Conservation (phyloP, 1,139 yeast species). For the Geotrichum europaeum region DNA sequence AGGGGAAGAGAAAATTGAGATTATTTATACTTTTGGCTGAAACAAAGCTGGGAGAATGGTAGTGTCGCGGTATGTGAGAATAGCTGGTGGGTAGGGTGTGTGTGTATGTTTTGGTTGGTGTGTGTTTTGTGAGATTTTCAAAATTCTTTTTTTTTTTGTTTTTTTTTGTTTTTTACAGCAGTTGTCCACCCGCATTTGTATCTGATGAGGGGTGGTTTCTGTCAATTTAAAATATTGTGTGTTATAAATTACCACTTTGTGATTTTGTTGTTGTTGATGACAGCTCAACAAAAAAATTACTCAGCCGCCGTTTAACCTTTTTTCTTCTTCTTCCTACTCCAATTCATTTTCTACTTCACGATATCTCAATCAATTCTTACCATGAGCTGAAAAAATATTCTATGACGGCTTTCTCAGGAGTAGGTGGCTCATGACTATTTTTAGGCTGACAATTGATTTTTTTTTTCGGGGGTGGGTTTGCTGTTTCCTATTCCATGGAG, state of each 20-base stretch:
- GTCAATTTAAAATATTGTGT: not conserved
- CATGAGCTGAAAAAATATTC: too few relatives aligned
- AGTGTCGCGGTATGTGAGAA: not conserved
- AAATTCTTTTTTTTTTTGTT: not conserved
- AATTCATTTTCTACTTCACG: not conserved
- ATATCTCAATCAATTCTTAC: not conserved
- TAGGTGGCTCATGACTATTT: not conserved
- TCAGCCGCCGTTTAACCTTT: not conserved
- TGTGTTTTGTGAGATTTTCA: not conserved
- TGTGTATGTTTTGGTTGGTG: not conserved
- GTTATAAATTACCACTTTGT: too few relatives aligned
- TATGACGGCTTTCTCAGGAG: not conserved
- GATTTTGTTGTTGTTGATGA: not conserved
- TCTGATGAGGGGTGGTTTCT: not conserved
- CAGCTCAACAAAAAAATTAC: not conserved
- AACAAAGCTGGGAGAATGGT: not conserved
- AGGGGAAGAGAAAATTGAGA: not conserved
- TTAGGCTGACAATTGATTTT: not conserved
- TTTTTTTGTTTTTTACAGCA: not conserved
- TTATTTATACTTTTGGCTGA: conserved; percentile 7
- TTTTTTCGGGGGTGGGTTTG: not conserved
- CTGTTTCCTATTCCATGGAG: not conserved
- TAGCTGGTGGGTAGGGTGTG: not conserved
- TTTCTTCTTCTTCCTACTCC: not conserved
- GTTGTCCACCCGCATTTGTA: not conserved